Evolutionary conservation across 192 early-diverging fungal genomes (phyloP).

Genomic region (Entophlyctis luteolus): DNA sequence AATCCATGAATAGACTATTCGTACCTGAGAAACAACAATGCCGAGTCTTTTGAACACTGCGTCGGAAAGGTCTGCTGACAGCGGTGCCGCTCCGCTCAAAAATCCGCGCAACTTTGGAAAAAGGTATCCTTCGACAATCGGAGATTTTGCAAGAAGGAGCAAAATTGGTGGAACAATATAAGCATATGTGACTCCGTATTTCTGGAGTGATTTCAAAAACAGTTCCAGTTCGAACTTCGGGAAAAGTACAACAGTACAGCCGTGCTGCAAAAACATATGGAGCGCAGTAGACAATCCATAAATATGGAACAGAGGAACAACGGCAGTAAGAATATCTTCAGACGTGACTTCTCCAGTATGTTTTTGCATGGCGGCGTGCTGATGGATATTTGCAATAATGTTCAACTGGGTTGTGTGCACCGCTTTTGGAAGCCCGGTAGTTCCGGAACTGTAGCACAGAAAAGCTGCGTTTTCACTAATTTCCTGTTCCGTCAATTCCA

Average conservation of each 20-base stretch:
- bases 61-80: constrained; percentile 61
- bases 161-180: constrained; percentile 67
- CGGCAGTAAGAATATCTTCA: constrained; percentile 38
- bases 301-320: constrained; percentile 61
- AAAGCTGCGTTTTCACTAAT: constrained; percentile 47
- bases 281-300: constrained; percentile 30
- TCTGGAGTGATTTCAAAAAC: constrained; percentile 64
- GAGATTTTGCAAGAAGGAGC: constrained; percentile 73
- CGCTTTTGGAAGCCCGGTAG: constrained; percentile 61
- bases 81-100: constrained; percentile 77
- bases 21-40: constrained; percentile 41
- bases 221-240: constrained; percentile 66
- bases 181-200: constrained; percentile 59
- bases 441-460: constrained; percentile 68
- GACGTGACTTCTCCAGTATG: not conserved
- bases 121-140: constrained; percentile 70
- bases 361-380: constrained; percentile 46
- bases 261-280: constrained; percentile 35
- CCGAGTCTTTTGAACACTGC: constrained; percentile 54
- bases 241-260: constrained; percentile 63
- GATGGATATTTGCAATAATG: constrained; percentile 69
- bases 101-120: constrained; percentile 60
- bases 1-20: not conserved
- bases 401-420: constrained; percentile 75
- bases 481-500: constrained; percentile 34